Base-by-base conservation (phyloP, 129 eudicot species). In the Lactuca saligna region DNA sequence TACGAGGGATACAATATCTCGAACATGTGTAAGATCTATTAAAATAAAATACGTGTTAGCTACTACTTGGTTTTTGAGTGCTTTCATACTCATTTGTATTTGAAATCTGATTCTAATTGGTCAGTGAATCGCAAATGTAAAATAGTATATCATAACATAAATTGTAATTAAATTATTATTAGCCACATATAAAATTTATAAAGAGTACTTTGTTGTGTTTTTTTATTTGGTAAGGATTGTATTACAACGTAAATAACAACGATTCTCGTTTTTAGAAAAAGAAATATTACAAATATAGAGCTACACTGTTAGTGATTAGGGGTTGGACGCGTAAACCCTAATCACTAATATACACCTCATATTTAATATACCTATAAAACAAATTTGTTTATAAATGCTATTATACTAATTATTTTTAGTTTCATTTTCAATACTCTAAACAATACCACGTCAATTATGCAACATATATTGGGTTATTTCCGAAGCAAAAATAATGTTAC, bases 81-180 rank as follows among this genome's bases (percentile, higher is more conserved):
- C 44, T 44, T 70, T 66, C 71, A 66, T 8, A 49, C 58, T 66
- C 70, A 31, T 29, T 46, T 35, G 8, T 63, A 17, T 4, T 63
- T 9, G 11, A 42, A 42, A 17, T 63, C 17, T 7, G 42, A 39
- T 29, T 33, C 34, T 37, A 34, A 54, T 7, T 58, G 38, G 14
- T 9, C 8, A 42, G 3, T 35, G 8, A 42, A 14, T 6, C 1
- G 8, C 14, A 14, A 42, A 42, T 42, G 49, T 2, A 35, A 25
- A 4, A 35, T 35, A 35, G 5, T 35, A 35, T 35, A 35, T 63
- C 34, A n/a, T 20, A 20, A 10, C 6, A 39, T 6, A 25, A 4
- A 42, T 12, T 37, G 54, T 2, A 41, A 13, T 55, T 11, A 65
- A 46, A 20, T 41, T 17, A 4, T 13, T 62, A 10, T 12, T 7